Base-by-base conservation (phyloP, 441 rosid species). In the Theobroma grandiflorum region DNA sequence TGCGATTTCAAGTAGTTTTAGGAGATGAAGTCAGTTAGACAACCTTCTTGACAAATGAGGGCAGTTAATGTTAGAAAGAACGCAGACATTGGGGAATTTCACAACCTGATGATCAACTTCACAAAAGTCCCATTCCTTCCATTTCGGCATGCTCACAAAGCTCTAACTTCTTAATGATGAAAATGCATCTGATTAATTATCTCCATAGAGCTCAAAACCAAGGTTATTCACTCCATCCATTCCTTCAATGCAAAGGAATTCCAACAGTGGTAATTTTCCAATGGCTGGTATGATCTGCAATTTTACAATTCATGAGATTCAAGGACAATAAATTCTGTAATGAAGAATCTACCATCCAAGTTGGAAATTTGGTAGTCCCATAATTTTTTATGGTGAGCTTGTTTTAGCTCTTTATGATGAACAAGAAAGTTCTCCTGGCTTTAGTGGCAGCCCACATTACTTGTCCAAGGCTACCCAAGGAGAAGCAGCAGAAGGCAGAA, bases 151-250 rank as follows among this genome's bases (percentile, higher is more conserved):
- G 18, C 57, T 45, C 42, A 61, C 64, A 55, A 77, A 81, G 35
- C 45, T 26, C 38, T 76, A 42, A 16, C n/a, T 71, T 57, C 71
- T 61, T 52, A 81, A 64, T 2, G 64, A 76, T 38, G 77, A 74
- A 55, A 81, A 81, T 26, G 55, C 31, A 72, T 45, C 9, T 20
- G 33, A 20, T 61, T 20, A 4, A 61, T 45, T 47, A 18, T 43
- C 45, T n/a, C 81, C 84, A 65, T 26, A 65, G n/a, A 81, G 72
- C 50, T 81, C 81, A 15, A 18, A 1, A 3, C 65, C 84, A 11
- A 76, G 61, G 3, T 3, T 53, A 18, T 55, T 18, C n/a, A 75
- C 52, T 3, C 20, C 72, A 81, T 75, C 35, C 80, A 81, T 81
- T 11, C 79, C 79, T 10, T 20, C 11, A 4, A 80, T 75, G 20